A percentile compares a stretch with the other conserved stretches of the same genome.
Conservation (phyloP, 2,329 filamentous ascomycete species). For the Trichocomaceae sp. region DNA sequence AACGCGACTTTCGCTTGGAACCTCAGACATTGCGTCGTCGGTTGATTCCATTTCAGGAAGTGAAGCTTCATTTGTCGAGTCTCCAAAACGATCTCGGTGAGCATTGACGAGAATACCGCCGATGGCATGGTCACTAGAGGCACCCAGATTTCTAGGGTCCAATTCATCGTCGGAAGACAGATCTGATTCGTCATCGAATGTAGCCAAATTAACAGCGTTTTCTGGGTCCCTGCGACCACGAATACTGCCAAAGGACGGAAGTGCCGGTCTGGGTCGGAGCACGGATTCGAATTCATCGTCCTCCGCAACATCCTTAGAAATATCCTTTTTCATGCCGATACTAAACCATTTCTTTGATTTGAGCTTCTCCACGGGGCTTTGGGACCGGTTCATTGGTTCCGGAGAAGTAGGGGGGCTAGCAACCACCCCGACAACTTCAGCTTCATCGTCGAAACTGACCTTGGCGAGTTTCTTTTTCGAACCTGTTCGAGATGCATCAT, state of each 20-base stretch:
- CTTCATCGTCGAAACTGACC: slow-evolving; percentile 63
- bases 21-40: background rate
- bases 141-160: slow-evolving; percentile 19
- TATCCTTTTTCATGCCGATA: slow-evolving; percentile 28
- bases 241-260: slow-evolving; percentile 60
- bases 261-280: slow-evolving; percentile 52
- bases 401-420: slow-evolving; percentile 37
- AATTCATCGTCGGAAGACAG: slow-evolving; percentile 44
- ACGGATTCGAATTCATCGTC: slow-evolving; percentile 50
- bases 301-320: slow-evolving; percentile 22
- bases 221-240: slow-evolving; percentile 35
- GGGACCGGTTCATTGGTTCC: slow-evolving; percentile 26
- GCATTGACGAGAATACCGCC: slow-evolving; percentile 45
- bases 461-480: slow-evolving; percentile 50
- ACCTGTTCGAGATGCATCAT: slow-evolving; percentile 34
- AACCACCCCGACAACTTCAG: slow-evolving; percentile 43
- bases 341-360: slow-evolving; percentile 34
- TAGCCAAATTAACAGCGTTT: slow-evolving; percentile 13
- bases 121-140: slow-evolving; percentile 49
- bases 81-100: slow-evolving; percentile 3
- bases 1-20: background rate
- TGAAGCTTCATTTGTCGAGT: background rate
- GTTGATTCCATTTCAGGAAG: background rate
- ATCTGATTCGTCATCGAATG: slow-evolving; percentile 26
- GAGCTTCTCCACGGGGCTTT: slow-evolving; percentile 30